Percentiles rank a stretch among this genome's conserved stretches.
phyloP scores from a whole-genome alignment of 169 alveolate species.

The Cryptosporidium sp. region DNA sequence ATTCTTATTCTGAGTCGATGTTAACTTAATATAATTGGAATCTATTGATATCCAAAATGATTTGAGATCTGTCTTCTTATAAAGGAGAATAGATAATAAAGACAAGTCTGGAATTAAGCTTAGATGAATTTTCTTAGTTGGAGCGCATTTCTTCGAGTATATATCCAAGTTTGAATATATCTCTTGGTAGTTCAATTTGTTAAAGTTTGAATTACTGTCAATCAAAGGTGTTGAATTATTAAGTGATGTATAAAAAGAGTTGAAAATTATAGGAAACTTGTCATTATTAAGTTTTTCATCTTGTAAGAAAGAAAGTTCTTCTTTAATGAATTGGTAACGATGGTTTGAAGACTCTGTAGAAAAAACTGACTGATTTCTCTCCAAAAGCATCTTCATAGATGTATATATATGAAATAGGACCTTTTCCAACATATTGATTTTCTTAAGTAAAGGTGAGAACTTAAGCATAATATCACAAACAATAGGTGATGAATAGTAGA shows the following conservation, averaged over 20 bases:
- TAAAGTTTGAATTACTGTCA: slow-evolving; percentile 47
- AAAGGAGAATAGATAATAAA: slow-evolving; percentile 46
- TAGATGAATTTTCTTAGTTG: slow-evolving; percentile 47
- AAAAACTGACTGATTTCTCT: slow-evolving; percentile 10
- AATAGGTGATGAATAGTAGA: slow-evolving; percentile 48
- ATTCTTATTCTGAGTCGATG: slow-evolving; percentile 11
- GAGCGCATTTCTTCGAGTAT: slow-evolving; percentile 34
- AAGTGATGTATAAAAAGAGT: slow-evolving; percentile 48
- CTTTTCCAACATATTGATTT: slow-evolving; percentile 49
- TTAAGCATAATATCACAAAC: slow-evolving; percentile 55
- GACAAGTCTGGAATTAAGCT: slow-evolving; percentile 70
- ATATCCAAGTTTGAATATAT: slow-evolving; percentile 43
- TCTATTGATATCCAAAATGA: slow-evolving; percentile 65
- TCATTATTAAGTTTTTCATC: slow-evolving; percentile 16
- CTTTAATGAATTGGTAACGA: slow-evolving; percentile 35
- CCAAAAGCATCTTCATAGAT: slow-evolving; percentile 35
- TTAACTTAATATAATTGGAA: slow-evolving; percentile 25
- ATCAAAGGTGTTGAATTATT: slow-evolving; percentile 60
- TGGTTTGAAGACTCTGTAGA: slow-evolving; percentile 37
- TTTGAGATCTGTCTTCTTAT: slow-evolving; percentile 55
- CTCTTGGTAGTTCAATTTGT: slow-evolving; percentile 38
- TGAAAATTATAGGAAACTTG: slow-evolving; percentile 53
- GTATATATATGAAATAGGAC: slow-evolving; percentile 39
- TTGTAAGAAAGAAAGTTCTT: slow-evolving; percentile 30
- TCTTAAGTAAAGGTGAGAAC: slow-evolving; percentile 41